Conservation (phyloP, 176 grass and related monocot species). For the Musa itinerans region DNA sequence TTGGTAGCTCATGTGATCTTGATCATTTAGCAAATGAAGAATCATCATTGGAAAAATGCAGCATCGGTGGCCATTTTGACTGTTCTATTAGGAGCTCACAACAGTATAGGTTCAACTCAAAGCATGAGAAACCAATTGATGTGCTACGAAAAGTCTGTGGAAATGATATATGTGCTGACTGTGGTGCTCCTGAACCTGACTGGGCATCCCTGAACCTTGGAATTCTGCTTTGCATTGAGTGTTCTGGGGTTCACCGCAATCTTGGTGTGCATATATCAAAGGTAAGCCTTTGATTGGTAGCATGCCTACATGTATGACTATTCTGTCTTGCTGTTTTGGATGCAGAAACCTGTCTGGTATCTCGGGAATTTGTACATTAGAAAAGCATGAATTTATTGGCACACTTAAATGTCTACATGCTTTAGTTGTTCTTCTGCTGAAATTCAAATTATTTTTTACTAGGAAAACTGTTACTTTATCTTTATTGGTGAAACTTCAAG, state of each 20-base stretch:
- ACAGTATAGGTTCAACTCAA: conserved; percentile 62
- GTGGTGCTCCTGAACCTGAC: conserved; percentile 77
- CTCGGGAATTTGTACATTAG: no score
- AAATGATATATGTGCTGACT: conserved; percentile 78
- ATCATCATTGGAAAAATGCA: conserved; percentile 54
- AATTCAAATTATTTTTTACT: no score
- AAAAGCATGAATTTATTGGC: no score
- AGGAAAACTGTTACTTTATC: no score
- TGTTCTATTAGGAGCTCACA: conserved; percentile 57
- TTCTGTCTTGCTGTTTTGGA: no score
- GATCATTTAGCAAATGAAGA: conserved; percentile 77
- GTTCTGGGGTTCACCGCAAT: conserved; percentile 93
- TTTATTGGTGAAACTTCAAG: no score
- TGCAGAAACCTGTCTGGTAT: no score
- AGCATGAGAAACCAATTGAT: conserved; percentile 87
- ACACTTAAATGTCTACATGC: no score
- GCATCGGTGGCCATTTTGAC: conserved; percentile 63
- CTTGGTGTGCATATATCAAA: conserved; percentile 99
- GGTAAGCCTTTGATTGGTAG: conserved; percentile 23
- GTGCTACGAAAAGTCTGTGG: conserved; percentile 74
- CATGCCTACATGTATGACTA: background rate
- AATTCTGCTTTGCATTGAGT: conserved; percentile 89
- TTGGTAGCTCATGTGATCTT: conserved; percentile 82
- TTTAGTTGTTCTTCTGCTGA: no score
- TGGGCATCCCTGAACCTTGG: conserved; percentile 96